These are phyloP conservation scores for Colletotrichum godetiae DNA, from an alignment of 2,329 filamentous ascomycete species.

Conservation along the genomic window DNA sequence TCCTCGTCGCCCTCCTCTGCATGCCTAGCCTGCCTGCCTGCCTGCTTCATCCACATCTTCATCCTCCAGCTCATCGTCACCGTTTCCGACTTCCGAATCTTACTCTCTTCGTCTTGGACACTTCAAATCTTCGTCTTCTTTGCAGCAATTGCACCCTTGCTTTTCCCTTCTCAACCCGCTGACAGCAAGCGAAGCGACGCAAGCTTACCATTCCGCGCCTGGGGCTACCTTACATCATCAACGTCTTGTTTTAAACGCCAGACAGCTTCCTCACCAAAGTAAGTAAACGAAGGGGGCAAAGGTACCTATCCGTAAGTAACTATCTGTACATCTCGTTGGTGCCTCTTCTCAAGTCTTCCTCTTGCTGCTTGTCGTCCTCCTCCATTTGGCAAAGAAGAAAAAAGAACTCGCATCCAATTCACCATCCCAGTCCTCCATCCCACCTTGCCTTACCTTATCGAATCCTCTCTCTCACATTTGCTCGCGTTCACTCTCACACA, in stretches of 20 bases:
- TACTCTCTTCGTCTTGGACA: background rate
- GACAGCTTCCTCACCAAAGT: background rate
- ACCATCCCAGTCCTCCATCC: background rate
- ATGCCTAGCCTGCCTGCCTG: constrained; percentile 1
- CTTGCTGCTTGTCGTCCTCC: background rate
- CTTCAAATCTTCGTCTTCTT: background rate
- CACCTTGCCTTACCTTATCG: too few relatives aligned
- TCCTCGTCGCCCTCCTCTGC: constrained; percentile 12
- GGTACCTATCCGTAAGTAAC: background rate
- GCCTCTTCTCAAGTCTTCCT: background rate
- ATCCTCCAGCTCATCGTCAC: background rate
- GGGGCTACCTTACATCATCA: background rate
- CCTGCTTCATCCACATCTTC: background rate
- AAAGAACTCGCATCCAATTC: background rate
- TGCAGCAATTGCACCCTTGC: background rate
- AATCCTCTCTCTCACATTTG: background rate
- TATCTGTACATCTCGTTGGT: background rate
- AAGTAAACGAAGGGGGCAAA: background rate
- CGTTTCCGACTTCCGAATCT: background rate
- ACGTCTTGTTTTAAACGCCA: background rate
- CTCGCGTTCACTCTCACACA: background rate
- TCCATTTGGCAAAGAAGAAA: background rate
- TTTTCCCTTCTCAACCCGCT: background rate
- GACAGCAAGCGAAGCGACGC: background rate
- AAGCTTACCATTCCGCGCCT: background rate